Evolutionary conservation across 1,284 basidiomycete species (phyloP), one percentile per base, ranked within the genome.

Genomic region (Cryptococcus sp.): DNA sequence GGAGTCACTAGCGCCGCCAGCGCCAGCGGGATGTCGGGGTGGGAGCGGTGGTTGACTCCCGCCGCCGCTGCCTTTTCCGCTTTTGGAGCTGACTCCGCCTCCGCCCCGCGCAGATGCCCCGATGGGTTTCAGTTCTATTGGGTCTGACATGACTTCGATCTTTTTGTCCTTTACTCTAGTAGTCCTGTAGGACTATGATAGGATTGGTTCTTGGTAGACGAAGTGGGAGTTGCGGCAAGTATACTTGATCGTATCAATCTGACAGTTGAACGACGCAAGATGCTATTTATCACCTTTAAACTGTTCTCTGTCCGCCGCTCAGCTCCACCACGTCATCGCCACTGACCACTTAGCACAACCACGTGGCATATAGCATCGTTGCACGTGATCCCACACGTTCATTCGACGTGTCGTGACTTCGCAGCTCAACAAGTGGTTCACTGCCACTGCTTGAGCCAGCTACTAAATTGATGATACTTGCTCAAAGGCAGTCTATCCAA

Each of bases 111-210:
- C 31, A 35, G 65, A 66, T 35, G 38, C 31, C 44, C 65, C 67
- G 17, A 72, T 50, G 8, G 70, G 66, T 25, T 62, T 49, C 41
- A 73, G 58, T 46, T 71, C 69, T 50, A 73, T 72, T 15, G 53
- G 53, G 44, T 67, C 60, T 19, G 66, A 57, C 66, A 68, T 70
- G 39, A 22, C 41, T 25, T 25, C 25, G 25, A 6, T 25, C 6
- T 25, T 25, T 6, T 25, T 22, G 25, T 16, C 13, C 19, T 15
- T n/a, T 22, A 22, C 10, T 19, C 22, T 23, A 16, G 19, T 15
- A n/a, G 45, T 22, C 15, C 45, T 23, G 27, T 19, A 47, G n/a
- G n/a, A n/a, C n/a, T n/a, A 22, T 19, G 5, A 20, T 31, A 22
- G 22, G 47, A 20, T 15, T 49, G 23, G 4, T n/a, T 3, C 15